Evolutionary conservation across 805 yeast genomes (phyloP).

Genomic region (Lachancea lanzarotensis): DNA sequence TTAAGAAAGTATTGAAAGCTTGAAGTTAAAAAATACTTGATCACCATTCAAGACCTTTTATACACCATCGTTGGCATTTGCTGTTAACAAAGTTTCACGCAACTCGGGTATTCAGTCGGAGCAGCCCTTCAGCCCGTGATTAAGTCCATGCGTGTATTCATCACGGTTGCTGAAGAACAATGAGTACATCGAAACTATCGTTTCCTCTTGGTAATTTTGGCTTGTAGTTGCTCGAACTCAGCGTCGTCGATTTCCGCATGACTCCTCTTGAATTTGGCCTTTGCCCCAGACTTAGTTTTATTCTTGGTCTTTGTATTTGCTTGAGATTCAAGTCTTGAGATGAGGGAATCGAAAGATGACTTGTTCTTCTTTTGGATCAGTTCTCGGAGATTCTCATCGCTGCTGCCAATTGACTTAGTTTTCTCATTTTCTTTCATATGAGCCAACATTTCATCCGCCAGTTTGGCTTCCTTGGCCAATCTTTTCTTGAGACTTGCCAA

Average conservation of each 20-base stretch:
- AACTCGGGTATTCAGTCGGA: background rate
- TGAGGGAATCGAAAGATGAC: slow-evolving; percentile 40
- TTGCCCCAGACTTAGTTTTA: slow-evolving; percentile 24
- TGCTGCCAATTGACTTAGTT: slow-evolving; percentile 21
- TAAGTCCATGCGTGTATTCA: background rate
- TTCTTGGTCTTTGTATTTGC: slow-evolving; percentile 33
- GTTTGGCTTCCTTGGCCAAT: slow-evolving; percentile 57
- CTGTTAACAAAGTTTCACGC: background rate
- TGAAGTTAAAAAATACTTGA: too few relatives aligned
- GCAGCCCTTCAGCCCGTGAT: background rate
- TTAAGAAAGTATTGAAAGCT: background rate
- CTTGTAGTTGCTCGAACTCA: slow-evolving; percentile 44
- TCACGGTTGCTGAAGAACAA: background rate
- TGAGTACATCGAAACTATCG: background rate
- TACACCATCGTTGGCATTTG: too few relatives aligned
- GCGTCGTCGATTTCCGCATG: slow-evolving; percentile 41
- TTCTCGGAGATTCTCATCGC: slow-evolving; percentile 38
- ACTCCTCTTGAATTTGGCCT: slow-evolving; percentile 20
- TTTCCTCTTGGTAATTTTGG: slow-evolving; percentile 32
- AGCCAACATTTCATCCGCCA: slow-evolving; percentile 44
- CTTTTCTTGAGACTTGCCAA: slow-evolving; percentile 44
- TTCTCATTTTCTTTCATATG: slow-evolving; percentile 18
- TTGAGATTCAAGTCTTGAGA: slow-evolving; percentile 44
- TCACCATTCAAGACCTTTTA: too few relatives aligned
- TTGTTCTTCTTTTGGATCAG: slow-evolving; percentile 45